Conservation (phyloP, 2,329 filamentous ascomycete species). For the Arthrocladium fulminans region DNA sequence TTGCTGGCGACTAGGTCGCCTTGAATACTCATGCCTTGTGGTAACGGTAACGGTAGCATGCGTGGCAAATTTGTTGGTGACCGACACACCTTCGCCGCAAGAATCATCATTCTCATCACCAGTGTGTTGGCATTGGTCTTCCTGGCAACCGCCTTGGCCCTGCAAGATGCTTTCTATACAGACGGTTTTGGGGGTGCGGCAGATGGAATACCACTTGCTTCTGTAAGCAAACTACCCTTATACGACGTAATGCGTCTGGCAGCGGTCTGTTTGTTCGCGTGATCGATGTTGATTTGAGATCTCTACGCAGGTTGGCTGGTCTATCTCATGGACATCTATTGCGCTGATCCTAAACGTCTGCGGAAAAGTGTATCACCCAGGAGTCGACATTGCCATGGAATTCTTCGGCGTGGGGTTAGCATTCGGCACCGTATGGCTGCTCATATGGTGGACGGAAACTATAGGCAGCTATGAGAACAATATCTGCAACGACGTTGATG, state of each 20-base stretch:
- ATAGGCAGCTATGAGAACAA: background rate
- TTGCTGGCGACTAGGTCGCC: too few relatives aligned
- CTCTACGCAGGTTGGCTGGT: background rate
- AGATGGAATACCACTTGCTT: background rate
- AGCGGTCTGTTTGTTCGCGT: background rate
- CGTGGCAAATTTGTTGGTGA: background rate
- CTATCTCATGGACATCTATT: background rate
- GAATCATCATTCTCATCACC: background rate
- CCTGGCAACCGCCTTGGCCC: background rate
- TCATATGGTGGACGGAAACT: background rate
- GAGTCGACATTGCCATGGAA: conserved; percentile 5
- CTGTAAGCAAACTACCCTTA: background rate
- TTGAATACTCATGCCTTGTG: too few relatives aligned
- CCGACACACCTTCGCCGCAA: background rate
- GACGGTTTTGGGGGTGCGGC: background rate
- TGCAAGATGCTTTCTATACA: background rate
- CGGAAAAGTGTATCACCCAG: background rate
- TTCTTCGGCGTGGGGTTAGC: background rate
- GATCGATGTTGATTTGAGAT: background rate
- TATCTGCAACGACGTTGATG: background rate
- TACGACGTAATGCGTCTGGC: too few relatives aligned
- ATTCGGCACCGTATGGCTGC: conserved; percentile 2
- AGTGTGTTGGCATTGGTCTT: background rate
- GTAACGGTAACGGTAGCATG: background rate
- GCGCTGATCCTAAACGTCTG: background rate